These are phyloP conservation scores for Orbilia brochopaga DNA, from an alignment of 2,329 filamentous ascomycete genomes.

Conservation along the genomic window DNA sequence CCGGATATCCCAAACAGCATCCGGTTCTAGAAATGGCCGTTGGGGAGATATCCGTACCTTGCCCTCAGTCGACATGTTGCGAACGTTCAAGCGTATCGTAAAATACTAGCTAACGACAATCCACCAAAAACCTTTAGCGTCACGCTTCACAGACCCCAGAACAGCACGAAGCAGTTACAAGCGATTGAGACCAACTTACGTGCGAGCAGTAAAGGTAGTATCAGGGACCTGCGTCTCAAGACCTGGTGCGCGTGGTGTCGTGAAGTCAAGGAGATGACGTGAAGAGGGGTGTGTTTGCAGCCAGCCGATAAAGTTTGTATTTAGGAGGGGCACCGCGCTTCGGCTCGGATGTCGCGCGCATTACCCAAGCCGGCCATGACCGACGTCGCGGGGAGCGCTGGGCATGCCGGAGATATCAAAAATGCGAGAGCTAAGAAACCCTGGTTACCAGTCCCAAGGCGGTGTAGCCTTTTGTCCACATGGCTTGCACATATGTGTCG, in stretches of 20 bases:
- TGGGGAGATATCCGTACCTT: constrained; percentile 59
- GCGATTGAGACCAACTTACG: neutral
- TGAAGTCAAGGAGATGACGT: constrained; percentile 16
- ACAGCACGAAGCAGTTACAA: too few species aligned
- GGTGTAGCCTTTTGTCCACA: too few species aligned
- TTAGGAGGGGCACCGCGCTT: constrained; percentile 49
- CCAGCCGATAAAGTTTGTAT: constrained; percentile 10
- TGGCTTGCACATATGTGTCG: too few species aligned
- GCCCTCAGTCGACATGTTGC: constrained; percentile 61
- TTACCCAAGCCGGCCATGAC: neutral
- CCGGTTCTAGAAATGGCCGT: constrained; percentile 4
- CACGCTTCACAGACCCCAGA: too few species aligned
- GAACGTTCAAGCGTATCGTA: neutral
- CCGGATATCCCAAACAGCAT: neutral
- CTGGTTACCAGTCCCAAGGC: too few species aligned
- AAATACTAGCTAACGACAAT: too few species aligned
- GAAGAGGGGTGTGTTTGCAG: constrained; percentile 30
- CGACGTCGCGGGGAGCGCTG: constrained; percentile 13
- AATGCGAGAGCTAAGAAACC: too few species aligned
- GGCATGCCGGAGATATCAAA: neutral
- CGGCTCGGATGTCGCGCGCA: constrained; percentile 30
- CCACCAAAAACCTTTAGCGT: too few species aligned
- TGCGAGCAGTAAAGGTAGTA: constrained; percentile 18
- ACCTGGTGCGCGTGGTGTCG: neutral
- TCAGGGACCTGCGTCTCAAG: neutral